These are phyloP conservation scores for Austroboletus novae-zelandiae DNA, from an alignment of 1,284 basidiomycete species.

Conservation along the genomic window DNA sequence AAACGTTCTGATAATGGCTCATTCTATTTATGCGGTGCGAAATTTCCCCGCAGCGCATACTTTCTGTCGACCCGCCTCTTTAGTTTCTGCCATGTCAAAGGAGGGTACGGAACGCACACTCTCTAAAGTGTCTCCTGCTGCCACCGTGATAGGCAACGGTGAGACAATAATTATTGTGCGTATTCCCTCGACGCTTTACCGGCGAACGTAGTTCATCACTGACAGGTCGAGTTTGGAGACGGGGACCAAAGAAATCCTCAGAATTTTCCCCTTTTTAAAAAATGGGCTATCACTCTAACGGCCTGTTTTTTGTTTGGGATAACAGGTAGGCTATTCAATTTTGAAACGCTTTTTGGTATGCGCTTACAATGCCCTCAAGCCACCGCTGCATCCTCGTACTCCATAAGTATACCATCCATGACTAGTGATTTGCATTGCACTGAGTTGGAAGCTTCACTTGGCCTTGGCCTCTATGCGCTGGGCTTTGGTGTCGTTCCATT, in stretches of 20 bases:
- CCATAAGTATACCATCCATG: constrained; percentile 40
- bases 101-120: constrained; percentile 1
- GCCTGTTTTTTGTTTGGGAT: constrained; percentile 18
- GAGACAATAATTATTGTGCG: constrained; percentile 14
- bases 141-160: neutral
- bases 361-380: constrained; percentile 20
- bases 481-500: constrained; percentile 49
- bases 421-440: constrained; percentile 39
- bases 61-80: no score
- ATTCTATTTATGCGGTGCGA: no score
- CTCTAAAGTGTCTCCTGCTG: constrained; percentile 2
- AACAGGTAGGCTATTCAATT: constrained; percentile 6
- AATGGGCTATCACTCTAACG: constrained; percentile 27
- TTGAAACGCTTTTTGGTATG: no score
- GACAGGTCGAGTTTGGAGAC: constrained; percentile 26
- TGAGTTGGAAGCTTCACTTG: constrained; percentile 35
- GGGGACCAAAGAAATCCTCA: constrained; percentile 26
- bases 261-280: constrained; percentile 20
- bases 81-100: constrained; percentile 8
- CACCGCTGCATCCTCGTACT: constrained; percentile 38
- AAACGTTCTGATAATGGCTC: no score
- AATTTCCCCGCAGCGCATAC: no score
- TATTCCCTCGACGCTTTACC: neutral
- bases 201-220: constrained; percentile 1
- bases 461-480: constrained; percentile 40